A percentile compares a stretch with the other conserved stretches of the same genome.
phyloP scores from a whole-genome alignment of 805 yeast genomes.

The Hanseniaspora thailandica region DNA sequence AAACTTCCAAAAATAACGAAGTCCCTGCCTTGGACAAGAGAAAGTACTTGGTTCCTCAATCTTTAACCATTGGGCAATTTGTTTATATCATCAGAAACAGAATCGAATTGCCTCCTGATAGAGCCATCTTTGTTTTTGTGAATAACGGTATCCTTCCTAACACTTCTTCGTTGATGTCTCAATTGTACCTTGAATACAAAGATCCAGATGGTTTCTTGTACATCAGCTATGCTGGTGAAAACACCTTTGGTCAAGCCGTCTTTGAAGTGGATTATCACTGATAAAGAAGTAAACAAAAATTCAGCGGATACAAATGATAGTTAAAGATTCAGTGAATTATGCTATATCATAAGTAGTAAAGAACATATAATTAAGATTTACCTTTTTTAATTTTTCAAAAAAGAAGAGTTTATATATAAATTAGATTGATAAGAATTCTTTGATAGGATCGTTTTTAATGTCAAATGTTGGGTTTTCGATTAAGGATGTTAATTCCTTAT shows the following conservation, averaged over 20 bases:
- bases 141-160: conserved; percentile 89
- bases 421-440: conserved; percentile 31
- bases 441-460: conserved; percentile 48
- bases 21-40: conserved; percentile 94
- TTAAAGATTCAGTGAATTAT: not conserved
- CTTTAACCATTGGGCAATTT: conserved; percentile 93
- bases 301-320: too few species aligned
- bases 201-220: conserved; percentile 96
- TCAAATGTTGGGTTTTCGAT: conserved; percentile 36
- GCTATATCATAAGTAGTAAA: not conserved
- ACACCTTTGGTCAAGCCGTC: conserved; percentile 62
- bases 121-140: conserved; percentile 94
- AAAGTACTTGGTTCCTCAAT: conserved; percentile 91
- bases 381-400: not conserved
- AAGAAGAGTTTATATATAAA: not conserved
- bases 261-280: not conserved
- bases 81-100: conserved; percentile 95
- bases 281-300: too few species aligned
- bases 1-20: conserved; percentile 31
- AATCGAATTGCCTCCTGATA: conserved; percentile 88
- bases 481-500: conserved; percentile 34
- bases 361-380: too few species aligned
- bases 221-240: conserved; percentile 92
- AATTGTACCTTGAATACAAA: conserved; percentile 90
- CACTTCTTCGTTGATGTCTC: conserved; percentile 91